Conservation (phyloP, 192 early-diverging fungal genomes). For the Backusella tuberculispora region DNA sequence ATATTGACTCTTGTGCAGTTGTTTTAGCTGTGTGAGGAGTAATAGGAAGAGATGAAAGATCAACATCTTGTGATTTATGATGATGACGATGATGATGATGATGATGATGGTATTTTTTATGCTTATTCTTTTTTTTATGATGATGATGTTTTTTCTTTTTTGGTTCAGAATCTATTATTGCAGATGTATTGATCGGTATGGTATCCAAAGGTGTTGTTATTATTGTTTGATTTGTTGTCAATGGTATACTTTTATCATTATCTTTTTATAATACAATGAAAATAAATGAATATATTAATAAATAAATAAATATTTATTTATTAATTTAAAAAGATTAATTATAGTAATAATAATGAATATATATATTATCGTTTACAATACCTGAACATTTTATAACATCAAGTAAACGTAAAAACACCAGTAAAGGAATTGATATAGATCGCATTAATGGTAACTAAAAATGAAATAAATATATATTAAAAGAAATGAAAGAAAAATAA, state of each 20-base stretch:
- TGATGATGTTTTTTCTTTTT: not conserved
- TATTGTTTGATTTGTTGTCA: not conserved
- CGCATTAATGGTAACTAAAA: not conserved
- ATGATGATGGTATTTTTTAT: too few species aligned
- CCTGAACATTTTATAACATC: not conserved
- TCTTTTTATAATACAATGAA: not conserved
- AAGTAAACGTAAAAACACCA: not conserved
- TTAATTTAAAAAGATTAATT: too few species aligned
- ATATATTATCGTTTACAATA: not conserved
- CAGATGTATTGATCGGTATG: not conserved
- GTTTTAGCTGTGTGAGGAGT: not conserved
- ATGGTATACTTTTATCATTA: not conserved
- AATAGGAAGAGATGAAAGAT: not conserved
- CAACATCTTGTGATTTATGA: not conserved
- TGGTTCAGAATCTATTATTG: not conserved
- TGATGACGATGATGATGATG: not conserved
- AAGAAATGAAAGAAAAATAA: not conserved
- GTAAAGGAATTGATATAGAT: not conserved
- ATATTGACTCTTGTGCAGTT: not conserved
- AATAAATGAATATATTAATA: not conserved
- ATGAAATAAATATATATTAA: not conserved
- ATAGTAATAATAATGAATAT: too few species aligned
- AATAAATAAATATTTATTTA: too few species aligned
- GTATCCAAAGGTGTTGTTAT: not conserved
- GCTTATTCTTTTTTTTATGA: not conserved